Base-by-base conservation (phyloP, 768 basidiomycete genomes). In the Tubosaeta sp. region DNA sequence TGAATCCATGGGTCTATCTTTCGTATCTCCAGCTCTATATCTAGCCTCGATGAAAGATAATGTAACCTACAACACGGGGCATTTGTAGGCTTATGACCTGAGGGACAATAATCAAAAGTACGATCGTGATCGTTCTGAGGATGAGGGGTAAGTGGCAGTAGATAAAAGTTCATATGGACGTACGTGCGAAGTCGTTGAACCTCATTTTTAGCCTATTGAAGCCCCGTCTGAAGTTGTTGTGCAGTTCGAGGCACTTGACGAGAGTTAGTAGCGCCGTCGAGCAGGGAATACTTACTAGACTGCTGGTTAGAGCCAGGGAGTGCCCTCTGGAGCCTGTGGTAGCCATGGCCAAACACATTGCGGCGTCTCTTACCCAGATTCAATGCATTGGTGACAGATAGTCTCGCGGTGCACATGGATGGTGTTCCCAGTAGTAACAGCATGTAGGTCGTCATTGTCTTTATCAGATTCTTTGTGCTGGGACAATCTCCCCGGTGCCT, bases 291-390 rank as follows among this genome's bases (percentile, higher is more conserved):
- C 74, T 95, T 95, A 80, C 87, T 91, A 9, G 89, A 85, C 78
- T 93, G 90, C 79, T 94, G 91, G 76, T 91, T 93, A 43, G 86
- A 88, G 54, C 85, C 78, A 26, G 93, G 93, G 60, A 95, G 84
- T 51, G 85, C 86, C 62, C 91, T 87, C 81, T 91, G 91, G 74
- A 95, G 84, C 52, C 87, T 82, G 61, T 85, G 82, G 72, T 95
- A 95, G 54, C 91, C 92, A 53, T 95, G 91, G 51, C 93, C 78
- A 66, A 95, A 87, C 72, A 95, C 93, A 62, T 95, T 91, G 34
- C 93, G 83, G 59, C 92, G 81, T 60, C 91, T 78, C 77, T 95
- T 22, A 88, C 76, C 92, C 91, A 26, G 90, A 91, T 77, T 92
- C 90, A 74, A 93, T 93, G 72, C 91, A 88, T 75, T 92, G 90